phyloP scores from a whole-genome alignment of 2,329 filamentous ascomycete genomes.

The Trichoderma semiorbis region DNA sequence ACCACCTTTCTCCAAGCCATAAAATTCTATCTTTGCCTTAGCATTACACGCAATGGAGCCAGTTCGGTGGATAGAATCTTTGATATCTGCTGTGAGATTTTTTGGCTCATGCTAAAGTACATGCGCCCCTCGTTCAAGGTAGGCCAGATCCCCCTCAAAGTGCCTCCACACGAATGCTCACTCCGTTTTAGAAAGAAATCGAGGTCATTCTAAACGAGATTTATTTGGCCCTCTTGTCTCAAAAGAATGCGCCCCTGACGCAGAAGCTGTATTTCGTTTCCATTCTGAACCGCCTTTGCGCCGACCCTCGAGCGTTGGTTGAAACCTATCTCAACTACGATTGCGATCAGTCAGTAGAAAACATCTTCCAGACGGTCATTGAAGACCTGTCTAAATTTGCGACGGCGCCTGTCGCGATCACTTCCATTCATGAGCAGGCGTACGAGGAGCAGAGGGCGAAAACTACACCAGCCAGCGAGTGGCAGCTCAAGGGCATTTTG shows the following conservation, averaged over 20 bases:
- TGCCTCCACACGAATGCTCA: too few relatives aligned
- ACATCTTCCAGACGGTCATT: constrained; percentile 93
- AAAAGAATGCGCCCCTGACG: constrained; percentile 77
- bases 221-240: constrained; percentile 86
- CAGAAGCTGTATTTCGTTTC: constrained; percentile 92
- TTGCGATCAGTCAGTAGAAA: constrained; percentile 91
- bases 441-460: constrained; percentile 77
- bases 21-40: constrained; percentile 94
- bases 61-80: constrained; percentile 91
- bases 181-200: constrained; percentile 71
- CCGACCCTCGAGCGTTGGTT: constrained; percentile 82
- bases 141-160: too few relatives aligned
- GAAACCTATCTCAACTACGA: constrained; percentile 98
- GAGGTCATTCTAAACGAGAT: constrained; percentile 98
- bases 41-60: constrained; percentile 89
- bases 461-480: constrained; percentile 62
- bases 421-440: constrained; percentile 73
- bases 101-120: constrained; percentile 94
- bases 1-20: constrained; percentile 92
- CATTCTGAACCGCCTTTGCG: constrained; percentile 77
- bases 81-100: constrained; percentile 94
- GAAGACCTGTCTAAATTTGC: constrained; percentile 90
- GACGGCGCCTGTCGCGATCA: constrained; percentile 72
- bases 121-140: constrained; percentile 93
- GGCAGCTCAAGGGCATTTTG: constrained; percentile 81